Base-by-base conservation (phyloP, 352 stramenopile genomes). In the Hyaloperonospora arabidopsidis region DNA sequence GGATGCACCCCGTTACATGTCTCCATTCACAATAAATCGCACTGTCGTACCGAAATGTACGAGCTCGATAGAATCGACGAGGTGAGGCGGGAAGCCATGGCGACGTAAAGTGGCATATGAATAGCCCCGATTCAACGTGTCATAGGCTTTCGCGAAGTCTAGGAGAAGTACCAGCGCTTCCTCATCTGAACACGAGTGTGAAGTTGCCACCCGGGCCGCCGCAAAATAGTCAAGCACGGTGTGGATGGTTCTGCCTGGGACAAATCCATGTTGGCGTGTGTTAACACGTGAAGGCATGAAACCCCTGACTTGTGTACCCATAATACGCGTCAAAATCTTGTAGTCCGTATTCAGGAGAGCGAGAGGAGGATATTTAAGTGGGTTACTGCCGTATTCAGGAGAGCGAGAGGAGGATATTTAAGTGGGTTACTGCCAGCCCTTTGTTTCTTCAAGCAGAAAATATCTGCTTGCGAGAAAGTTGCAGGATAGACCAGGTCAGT, bases 371-470 rank as follows among this genome's bases (percentile, higher is more conserved):
- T 29, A 29, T 8, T 29, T 29, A 29, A 29, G 25, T 29, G 25
- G 25, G 25, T 29, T 29, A 29, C 25, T 7, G 25, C 25, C 25
- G n/a, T 29, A 29, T 29, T 29, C 3, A 29, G 25, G 25, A 29
- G 25, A 29, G 25, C 3, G 25, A 29, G 25, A 3, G 25, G 25
- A 29, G 3, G 25, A 29, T 29, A 29, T 8, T 29, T 29, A 29
- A 29, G 25, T 29, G 25, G 25, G 25, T 29, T 29, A 29, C 25
- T 7, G 25, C 25, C 25, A 5, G 21, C 32, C 13, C 40, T 28
- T 13, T 21, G 1, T 13, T 61, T 56, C 25, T 51, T 56, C 0
- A 61, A 5, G 21, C 54, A 48, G 19, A 58, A 52, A 7, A 58
- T 58, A 43, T 56, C 32, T 0, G 54, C 39, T 4, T 56, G 14